Percentiles rank a stretch among this genome's conserved stretches.
Conservation (phyloP, 2,329 filamentous ascomycete species). For the Aspergillus sp. region DNA sequence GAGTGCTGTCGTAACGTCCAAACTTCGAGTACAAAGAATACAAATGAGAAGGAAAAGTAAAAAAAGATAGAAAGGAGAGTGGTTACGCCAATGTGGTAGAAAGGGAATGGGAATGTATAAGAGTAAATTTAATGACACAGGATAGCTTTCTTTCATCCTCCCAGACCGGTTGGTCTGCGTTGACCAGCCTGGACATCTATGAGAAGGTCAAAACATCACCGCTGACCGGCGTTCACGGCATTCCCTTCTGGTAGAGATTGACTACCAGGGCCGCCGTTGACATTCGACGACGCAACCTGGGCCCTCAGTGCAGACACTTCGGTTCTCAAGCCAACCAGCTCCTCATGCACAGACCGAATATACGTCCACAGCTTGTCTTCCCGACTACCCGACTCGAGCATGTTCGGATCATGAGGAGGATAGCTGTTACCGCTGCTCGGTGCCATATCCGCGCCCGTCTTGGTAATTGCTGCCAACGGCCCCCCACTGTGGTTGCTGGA, state of each 20-base stretch:
- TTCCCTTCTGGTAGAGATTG: slow-evolving; percentile 10
- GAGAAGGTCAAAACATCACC: slow-evolving; percentile 4
- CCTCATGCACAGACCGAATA: slow-evolving; percentile 36
- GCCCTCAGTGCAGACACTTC: slow-evolving; percentile 35
- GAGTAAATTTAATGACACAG: no score
- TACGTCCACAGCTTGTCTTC: slow-evolving; percentile 38
- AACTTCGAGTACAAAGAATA: no score
- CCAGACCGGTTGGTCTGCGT: not conserved
- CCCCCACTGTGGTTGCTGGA: slow-evolving; percentile 27
- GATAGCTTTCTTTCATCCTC: not conserved
- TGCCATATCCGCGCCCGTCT: slow-evolving; percentile 19
- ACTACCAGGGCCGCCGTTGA: slow-evolving; percentile 12
- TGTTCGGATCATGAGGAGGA: slow-evolving; percentile 15
- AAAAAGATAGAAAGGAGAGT: no score
- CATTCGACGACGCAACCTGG: slow-evolving; percentile 29
- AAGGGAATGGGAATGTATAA: no score
- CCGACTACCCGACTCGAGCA: slow-evolving; percentile 19
- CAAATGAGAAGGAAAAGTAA: no score
- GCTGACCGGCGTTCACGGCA: slow-evolving; percentile 7
- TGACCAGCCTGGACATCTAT: not conserved
- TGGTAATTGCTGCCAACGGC: slow-evolving; percentile 10
- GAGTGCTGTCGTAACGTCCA: no score
- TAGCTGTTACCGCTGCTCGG: slow-evolving; percentile 10
- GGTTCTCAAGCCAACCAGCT: slow-evolving; percentile 32
- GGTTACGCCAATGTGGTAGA: no score